Evolutionary conservation across 78 protist genomes (phyloP).

Genomic region (Anaeramoeba ignava): DNA sequence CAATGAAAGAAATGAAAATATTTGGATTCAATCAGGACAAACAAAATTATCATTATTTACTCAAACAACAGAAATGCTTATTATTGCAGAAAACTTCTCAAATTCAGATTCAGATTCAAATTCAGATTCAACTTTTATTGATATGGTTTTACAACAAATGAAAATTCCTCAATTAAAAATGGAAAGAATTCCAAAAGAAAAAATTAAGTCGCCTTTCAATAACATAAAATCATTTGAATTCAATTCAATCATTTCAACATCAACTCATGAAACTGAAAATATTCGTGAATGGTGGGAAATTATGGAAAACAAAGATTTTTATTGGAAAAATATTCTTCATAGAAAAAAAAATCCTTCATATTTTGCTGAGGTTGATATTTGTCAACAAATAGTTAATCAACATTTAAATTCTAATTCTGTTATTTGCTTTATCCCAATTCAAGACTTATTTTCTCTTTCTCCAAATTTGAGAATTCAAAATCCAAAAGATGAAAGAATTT

Average conservation of each 20-base stretch:
- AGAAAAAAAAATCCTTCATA: no score
- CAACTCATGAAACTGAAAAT: background rate
- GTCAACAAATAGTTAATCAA: background rate
- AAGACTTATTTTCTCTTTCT: background rate
- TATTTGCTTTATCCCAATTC: background rate
- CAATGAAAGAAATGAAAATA: background rate
- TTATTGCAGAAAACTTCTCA: background rate
- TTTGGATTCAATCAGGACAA: background rate
- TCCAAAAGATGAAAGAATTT: background rate
- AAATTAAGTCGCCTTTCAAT: background rate
- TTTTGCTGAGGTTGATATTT: no score
- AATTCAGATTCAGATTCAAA: no score
- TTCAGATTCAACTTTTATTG: background rate
- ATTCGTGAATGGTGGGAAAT: constrained; percentile 1
- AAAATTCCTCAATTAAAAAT: background rate
- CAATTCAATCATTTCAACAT: background rate
- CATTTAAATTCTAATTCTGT: background rate
- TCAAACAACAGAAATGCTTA: background rate
- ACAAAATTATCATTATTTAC: background rate
- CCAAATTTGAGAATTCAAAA: background rate
- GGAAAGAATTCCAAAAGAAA: background rate
- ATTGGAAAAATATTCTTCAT: background rate
- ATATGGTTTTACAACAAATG: background rate
- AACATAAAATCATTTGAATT: background rate
- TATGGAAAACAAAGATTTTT: background rate